Evolutionary conservation across 768 basidiomycete genomes (phyloP).

Genomic region (Hypholoma sublateritium): DNA sequence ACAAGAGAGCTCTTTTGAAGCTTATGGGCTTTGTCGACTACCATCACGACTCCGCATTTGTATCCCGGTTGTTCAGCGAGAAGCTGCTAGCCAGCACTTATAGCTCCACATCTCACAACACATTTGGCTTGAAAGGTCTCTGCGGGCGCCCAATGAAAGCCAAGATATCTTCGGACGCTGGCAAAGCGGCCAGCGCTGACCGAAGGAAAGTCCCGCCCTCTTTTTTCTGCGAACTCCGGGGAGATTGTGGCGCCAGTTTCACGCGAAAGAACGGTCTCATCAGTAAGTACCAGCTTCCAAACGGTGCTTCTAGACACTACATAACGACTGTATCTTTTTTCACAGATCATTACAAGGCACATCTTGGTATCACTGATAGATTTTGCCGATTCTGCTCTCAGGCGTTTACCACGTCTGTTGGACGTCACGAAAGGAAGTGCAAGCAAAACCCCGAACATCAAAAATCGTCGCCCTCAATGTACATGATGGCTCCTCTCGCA

Average conservation of each 20-base stretch:
- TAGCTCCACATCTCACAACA: not conserved
- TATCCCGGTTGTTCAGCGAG: not conserved
- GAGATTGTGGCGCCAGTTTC: not conserved
- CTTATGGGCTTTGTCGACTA: not conserved
- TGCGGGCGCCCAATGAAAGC: not conserved
- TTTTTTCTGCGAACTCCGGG: conserved; percentile 1
- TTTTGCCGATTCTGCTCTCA: conserved; percentile 8
- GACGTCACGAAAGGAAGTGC: not conserved
- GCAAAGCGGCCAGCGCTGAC: not conserved
- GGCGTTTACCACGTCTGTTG: conserved; percentile 9
- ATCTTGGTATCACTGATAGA: conserved; percentile 14
- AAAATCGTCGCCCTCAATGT: not conserved
- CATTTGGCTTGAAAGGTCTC: not conserved
- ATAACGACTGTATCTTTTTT: not conserved
- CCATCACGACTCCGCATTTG: not conserved
- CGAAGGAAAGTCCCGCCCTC: not conserved
- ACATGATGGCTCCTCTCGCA: not conserved
- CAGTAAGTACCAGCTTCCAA: not conserved
- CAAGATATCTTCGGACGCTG: not conserved
- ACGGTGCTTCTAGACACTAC: not conserved
- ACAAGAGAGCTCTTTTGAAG: not conserved
- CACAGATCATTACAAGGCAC: conserved; percentile 14
- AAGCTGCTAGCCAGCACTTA: not conserved
- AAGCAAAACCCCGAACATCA: not conserved
- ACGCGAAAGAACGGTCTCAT: conserved; percentile 3